A percentile compares a stretch with the other conserved stretches of the same genome.
These are phyloP conservation scores for Solanum sejunctum DNA, from an alignment of 257 asterid species.

Conservation along the genomic window DNA sequence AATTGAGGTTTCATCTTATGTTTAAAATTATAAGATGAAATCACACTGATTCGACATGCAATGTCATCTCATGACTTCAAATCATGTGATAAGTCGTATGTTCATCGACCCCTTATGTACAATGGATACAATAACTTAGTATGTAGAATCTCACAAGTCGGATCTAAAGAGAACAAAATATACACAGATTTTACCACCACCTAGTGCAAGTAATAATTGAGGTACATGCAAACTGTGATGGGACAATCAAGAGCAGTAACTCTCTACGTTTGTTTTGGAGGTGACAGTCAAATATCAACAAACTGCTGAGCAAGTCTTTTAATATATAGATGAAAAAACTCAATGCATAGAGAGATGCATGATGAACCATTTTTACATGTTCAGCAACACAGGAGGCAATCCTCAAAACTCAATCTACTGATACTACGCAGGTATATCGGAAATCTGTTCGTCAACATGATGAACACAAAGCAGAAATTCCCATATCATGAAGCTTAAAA, in stretches of 20 bases:
- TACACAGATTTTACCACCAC: neutral
- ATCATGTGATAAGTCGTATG: too few species aligned
- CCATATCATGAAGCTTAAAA: slow-evolving; percentile 27
- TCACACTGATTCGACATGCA: too few species aligned
- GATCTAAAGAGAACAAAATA: too few species aligned
- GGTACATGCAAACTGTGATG: neutral
- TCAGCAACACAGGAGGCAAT: neutral
- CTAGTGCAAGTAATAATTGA: neutral
- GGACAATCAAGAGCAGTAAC: neutral
- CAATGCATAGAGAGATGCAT: neutral
- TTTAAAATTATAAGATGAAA: too few species aligned
- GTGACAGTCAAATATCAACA: neutral
- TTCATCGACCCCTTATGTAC: too few species aligned
- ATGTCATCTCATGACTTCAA: too few species aligned
- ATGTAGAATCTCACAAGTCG: too few species aligned
- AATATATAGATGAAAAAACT: neutral
- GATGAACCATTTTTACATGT: neutral
- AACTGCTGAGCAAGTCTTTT: neutral
- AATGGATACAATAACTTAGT: too few species aligned
- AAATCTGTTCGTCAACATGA: neutral
- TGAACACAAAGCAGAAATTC: neutral
- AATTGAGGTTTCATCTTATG: too few species aligned
- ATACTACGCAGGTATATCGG: neutral
- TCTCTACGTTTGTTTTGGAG: neutral
- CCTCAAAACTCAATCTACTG: neutral